Evolutionary conservation across 2,329 filamentous ascomycete species (phyloP).

Genomic region (Colletotrichum liriopes): DNA sequence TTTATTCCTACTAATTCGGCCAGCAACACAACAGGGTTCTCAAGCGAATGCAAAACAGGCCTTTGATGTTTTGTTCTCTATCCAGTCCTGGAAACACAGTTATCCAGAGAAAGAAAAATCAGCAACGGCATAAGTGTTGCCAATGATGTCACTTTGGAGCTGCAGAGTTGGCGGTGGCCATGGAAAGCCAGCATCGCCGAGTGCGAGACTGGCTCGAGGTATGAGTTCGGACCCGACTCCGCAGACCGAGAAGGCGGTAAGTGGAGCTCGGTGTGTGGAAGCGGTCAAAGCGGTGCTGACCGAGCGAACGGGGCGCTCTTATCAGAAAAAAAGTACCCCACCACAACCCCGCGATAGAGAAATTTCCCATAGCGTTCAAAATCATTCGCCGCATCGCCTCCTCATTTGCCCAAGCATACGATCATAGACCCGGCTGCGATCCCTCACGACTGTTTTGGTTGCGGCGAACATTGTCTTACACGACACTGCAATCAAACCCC

Average conservation of each 20-base stretch:
- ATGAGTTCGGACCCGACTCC: neutral
- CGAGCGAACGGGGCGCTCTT: slow-evolving; percentile 12
- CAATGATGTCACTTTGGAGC: no score
- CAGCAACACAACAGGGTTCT: no score
- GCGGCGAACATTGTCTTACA: neutral
- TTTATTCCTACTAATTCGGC: no score
- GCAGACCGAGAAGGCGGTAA: neutral
- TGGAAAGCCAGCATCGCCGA: no score
- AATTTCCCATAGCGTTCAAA: slow-evolving; percentile 41
- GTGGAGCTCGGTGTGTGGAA: neutral
- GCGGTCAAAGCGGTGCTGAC: slow-evolving; percentile 4
- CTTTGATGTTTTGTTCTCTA: no score
- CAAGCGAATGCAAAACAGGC: neutral
- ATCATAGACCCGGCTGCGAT: neutral
- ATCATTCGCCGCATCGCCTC: slow-evolving; percentile 30
- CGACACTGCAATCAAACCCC: neutral
- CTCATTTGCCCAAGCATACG: neutral
- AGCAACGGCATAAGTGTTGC: neutral
- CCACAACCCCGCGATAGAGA: slow-evolving; percentile 44
- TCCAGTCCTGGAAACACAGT: no score
- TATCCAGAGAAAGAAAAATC: no score
- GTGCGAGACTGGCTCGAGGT: neutral
- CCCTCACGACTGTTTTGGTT: neutral
- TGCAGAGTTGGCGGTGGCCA: neutral
- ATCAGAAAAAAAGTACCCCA: slow-evolving; percentile 37